Conservation (phyloP, 345 rosid genomes). For the Eutrema heterophyllum region DNA sequence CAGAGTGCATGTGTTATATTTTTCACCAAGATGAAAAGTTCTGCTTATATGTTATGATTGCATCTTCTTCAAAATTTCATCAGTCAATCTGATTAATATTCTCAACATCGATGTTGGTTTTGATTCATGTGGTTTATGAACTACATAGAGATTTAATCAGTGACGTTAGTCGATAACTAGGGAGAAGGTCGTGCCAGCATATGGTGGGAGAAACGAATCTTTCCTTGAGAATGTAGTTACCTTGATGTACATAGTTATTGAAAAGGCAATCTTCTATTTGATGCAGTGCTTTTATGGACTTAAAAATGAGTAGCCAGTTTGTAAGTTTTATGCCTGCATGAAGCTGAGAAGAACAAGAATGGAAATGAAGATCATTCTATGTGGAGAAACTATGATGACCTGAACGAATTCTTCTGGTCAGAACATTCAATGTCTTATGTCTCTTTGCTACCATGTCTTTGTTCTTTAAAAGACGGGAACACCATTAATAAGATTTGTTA, state of each 20-base stretch:
- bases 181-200: constrained; percentile 55
- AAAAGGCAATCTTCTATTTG: constrained; percentile 39
- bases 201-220: constrained; percentile 60
- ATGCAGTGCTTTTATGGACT: neutral
- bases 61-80: neutral
- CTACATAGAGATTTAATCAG: constrained; percentile 64
- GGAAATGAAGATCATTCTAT: constrained; percentile 82
- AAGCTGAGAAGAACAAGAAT: constrained; percentile 68
- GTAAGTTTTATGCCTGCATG: constrained; percentile 46
- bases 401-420: constrained; percentile 91
- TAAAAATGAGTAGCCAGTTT: constrained; percentile 13
- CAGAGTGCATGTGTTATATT: constrained; percentile 88
- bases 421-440: constrained; percentile 18
- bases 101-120: too few relatives aligned
- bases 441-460: constrained; percentile 2
- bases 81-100: neutral
- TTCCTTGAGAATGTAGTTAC: constrained; percentile 73
- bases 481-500: constrained; percentile 12
- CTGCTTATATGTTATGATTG: neutral
- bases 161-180: constrained; percentile 52
- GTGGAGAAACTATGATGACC: constrained; percentile 98
- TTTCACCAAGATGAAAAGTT: constrained; percentile 60
- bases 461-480: neutral
- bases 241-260: constrained; percentile 68
- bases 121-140: constrained; percentile 84